Conservation (phyloP, 2,329 filamentous ascomycete species). For the Neoscytalidium dimidiatum region DNA sequence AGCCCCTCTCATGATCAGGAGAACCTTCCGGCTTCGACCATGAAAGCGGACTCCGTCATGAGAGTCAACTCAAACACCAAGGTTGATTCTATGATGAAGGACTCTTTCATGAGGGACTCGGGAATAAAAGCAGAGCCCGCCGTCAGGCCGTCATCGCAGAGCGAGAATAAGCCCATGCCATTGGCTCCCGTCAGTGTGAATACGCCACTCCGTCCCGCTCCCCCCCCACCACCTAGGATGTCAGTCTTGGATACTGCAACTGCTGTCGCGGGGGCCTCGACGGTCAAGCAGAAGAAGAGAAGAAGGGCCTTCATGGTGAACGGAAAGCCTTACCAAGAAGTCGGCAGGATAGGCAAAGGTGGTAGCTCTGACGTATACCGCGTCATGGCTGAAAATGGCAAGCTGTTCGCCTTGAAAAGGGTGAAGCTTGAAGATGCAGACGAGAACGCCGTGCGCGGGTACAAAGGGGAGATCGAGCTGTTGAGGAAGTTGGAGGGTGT, state of each 20-base stretch:
- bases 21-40: conserved; percentile 63
- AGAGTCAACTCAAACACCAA: neutral
- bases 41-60: conserved; percentile 12
- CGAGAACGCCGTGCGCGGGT: conserved; percentile 78
- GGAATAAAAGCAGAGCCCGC: conserved; percentile 26
- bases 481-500: conserved; percentile 79
- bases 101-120: conserved; percentile 29
- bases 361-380: conserved; percentile 94
- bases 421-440: conserved; percentile 91
- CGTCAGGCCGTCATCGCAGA: conserved; percentile 5
- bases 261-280: conserved; percentile 75
- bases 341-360: conserved; percentile 88
- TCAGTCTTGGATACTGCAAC: conserved; percentile 91
- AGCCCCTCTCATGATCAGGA: conserved; percentile 72
- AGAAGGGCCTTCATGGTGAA: conserved; percentile 86
- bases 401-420: conserved; percentile 90
- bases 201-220: conserved; percentile 75
- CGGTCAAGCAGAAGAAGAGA: conserved; percentile 74
- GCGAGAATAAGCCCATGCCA: conserved; percentile 45
- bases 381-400: conserved; percentile 95
- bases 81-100: conserved; percentile 24
- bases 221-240: conserved; percentile 88
- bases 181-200: conserved; percentile 61
- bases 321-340: conserved; percentile 83
- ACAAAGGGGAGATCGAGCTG: conserved; percentile 93